Evolutionary conservation across 805 yeast species (phyloP), one percentile per base, ranked within the genome.

Genomic region (Cephaloascus albidus): DNA sequence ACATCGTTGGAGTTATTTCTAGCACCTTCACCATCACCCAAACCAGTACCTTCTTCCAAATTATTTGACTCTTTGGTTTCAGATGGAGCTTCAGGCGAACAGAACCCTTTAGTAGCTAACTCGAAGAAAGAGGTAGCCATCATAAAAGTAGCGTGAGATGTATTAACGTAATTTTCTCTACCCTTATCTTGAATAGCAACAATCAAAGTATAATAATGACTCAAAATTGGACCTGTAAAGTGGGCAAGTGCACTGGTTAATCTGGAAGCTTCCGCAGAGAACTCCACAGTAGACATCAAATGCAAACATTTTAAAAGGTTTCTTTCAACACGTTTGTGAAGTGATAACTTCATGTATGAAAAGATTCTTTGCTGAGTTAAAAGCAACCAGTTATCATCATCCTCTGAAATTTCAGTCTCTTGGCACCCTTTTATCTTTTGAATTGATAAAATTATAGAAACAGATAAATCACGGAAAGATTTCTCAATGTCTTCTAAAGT

Each of bases 21-120:
- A 2, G 84, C 95, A 46, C 96, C 97, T 40, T 72, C 79, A 18
- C 97, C 98, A 51, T 90, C 93, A 28, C 98, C 98, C 17, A 85
- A 63, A 5, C 95, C 95, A 5, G 95, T 85, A 36, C 97, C 97
- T 35, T 85, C 93, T 33, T 83, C 82, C 42, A 81, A 55, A 39
- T 83, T 72, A 36, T 72, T 72, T 37, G 74, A 69, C 15, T 75
- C 75, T 43, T 76, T 78, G 41, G 80, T 76, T 40, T 80, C 82
- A 14, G 72, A 51, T 4, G 84, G 83, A 16, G 86, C 80, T 52
- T 85, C 84, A 10, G 98, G 98, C 2, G 94, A 76, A 54, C 98
- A 93, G 72, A 88, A 89, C 0, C 98, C 98, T 40, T 81, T 74
- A 12, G 75, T 75, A 1, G 95, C 76, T 20, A 93, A 60, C 5